These are phyloP conservation scores for Rhodocollybia butyracea DNA, from an alignment of 768 basidiomycete species.

Conservation along the genomic window DNA sequence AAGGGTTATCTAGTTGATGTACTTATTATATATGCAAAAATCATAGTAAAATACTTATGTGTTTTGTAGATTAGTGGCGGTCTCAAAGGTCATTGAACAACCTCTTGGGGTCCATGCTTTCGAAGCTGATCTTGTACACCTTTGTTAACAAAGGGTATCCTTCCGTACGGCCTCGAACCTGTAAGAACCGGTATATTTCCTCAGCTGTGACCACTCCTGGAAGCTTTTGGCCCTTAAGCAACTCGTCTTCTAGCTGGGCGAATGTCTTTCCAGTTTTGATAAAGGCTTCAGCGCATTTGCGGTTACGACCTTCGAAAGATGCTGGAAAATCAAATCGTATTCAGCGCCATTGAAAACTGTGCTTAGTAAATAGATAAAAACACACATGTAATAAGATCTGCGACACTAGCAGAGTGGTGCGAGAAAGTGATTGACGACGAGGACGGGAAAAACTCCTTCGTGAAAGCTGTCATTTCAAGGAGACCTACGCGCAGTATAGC, in stretches of 20 bases:
- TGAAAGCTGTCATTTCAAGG: constrained; percentile 12
- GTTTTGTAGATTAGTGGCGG: no score
- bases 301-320: constrained; percentile 12
- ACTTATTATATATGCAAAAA: no score
- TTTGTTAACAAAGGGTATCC: constrained; percentile 13
- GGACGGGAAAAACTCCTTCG: constrained; percentile 12
- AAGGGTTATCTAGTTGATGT: no score
- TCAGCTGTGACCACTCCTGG: constrained; percentile 11
- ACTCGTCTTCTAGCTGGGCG: constrained; percentile 11
- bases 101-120: constrained; percentile 11
- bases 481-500: constrained; percentile 12
- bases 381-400: constrained; percentile 14
- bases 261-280: constrained; percentile 13
- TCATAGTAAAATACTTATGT: no score
- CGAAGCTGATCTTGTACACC: constrained; percentile 14
- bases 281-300: constrained; percentile 14
- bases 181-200: constrained; percentile 12
- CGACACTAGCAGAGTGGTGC: constrained; percentile 14
- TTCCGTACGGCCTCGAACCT: constrained; percentile 10
- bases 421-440: constrained; percentile 12
- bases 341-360: background rate
- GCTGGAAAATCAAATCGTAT: background rate
- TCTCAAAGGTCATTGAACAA: constrained; percentile 13
- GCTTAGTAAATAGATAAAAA: background rate
- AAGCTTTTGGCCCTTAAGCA: constrained; percentile 13